Base-by-base conservation (phyloP, 2,329 filamentous ascomycete species). In the Trichoderma atrobrunneum region DNA sequence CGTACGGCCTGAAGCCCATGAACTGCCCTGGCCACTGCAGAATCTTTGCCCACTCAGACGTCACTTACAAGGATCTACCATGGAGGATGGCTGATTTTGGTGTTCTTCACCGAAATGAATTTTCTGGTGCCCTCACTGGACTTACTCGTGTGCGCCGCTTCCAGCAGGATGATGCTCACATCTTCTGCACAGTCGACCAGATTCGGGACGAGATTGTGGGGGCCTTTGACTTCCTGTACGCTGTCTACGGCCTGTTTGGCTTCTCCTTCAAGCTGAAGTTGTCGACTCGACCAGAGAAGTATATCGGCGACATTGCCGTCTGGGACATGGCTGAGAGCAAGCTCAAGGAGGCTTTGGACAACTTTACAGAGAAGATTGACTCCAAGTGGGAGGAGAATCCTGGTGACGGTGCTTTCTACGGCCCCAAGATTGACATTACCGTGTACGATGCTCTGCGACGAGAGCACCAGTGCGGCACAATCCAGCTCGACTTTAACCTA, bases 391-490 rank as follows among this genome's bases (percentile, higher is more conserved):
- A 93, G 81, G 86, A 97, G 66, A 97, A 98, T 82, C 92, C 94
- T 73, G 96, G 95, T 72, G 96, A 99, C 78, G 96, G 96, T 79
- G 96, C 96, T 68, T 99, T 98, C 84, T 99, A 99, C 81, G 96
- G 96, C 2, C 96, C 96, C 66, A 99, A 99, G 89, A 97, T 98
- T 77, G 96, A 99, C 78, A 96, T 99, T 79, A 97, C 93, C 74
- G 95, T 99, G 78, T 91, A 91, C 66, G 95, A 98, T 82, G 93
- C 93, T 60, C 86, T 98, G 76, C 90, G 90, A 82, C 89, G 95
- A 80, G 93, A 82, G 70, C 79, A 80, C 74, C 81, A 83, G 77
- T 83, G 81, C 74, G 81, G 95, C 77, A 98, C 95, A 14, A 97
- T 98, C 76, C 95, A 98, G 84, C 92, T 97, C 79, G 94, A 94